Conservation (phyloP, 78 protist genomes). For the slime mould (Dictyostelium discoideum) region DNA sequence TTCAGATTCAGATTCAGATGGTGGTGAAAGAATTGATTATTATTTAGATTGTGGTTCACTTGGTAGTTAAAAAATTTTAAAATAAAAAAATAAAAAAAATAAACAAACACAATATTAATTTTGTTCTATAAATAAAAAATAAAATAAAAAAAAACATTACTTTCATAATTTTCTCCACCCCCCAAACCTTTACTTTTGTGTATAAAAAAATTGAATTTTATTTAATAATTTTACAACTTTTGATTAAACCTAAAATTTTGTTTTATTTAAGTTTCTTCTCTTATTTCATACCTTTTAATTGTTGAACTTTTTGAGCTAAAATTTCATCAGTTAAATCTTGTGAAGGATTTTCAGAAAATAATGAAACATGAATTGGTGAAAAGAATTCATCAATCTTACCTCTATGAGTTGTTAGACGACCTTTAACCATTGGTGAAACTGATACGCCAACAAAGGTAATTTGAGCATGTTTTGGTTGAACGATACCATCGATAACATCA, state of each 20-base stretch:
- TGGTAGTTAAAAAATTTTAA: constrained; percentile 42
- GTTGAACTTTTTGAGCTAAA: constrained; percentile 30
- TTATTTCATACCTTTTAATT: constrained; percentile 35
- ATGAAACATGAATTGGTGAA: constrained; percentile 15
- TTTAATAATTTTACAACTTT: not conserved
- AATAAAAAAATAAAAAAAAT: not conserved
- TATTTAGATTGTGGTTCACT: constrained; percentile 64
- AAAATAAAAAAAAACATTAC: too few species aligned
- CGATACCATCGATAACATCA: constrained; percentile 39
- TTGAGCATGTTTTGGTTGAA: constrained; percentile 14
- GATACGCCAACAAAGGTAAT: constrained; percentile 59
- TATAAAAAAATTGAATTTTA: not conserved
- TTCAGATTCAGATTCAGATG: constrained; percentile 50
- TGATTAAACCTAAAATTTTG: not conserved
- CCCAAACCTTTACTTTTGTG: too few species aligned
- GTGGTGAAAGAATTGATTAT: constrained; percentile 45
- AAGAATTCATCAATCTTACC: constrained; percentile 45
- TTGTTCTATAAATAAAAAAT: too few species aligned
- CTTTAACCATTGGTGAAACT: constrained; percentile 64
- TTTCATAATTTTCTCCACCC: too few species aligned
- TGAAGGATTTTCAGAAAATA: constrained; percentile 17
- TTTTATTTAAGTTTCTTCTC: not conserved
- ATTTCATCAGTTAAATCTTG: constrained; percentile 38
- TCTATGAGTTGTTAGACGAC: constrained; percentile 30
- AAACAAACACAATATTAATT: too few species aligned